Conservation (phyloP, 306 rosid species). For the Elaeagnus macrophylla region DNA sequence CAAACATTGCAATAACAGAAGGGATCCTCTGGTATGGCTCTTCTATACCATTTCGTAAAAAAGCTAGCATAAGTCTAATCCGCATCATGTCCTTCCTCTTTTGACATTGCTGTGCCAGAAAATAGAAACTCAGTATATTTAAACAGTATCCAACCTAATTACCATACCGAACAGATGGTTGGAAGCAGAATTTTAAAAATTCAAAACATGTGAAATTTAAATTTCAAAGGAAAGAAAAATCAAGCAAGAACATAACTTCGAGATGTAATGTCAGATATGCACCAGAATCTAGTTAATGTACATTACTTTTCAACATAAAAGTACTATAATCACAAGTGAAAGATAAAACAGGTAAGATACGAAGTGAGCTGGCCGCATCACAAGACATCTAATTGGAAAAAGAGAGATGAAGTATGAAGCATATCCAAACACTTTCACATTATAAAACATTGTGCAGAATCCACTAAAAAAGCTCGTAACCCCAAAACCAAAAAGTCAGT, state of each 20-base stretch:
- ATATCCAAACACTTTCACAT: too few species aligned
- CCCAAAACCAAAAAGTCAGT: too few species aligned
- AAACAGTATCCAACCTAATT: slow-evolving; percentile 21
- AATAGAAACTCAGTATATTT: not conserved
- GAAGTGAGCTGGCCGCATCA: not conserved
- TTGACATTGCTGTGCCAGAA: slow-evolving; percentile 55
- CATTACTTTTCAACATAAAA: not conserved
- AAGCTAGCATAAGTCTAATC: slow-evolving; percentile 58
- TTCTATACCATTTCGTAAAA: slow-evolving; percentile 68
- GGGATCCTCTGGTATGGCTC: slow-evolving; percentile 79
- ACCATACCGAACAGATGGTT: not conserved
- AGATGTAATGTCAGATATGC: slow-evolving; percentile 2
- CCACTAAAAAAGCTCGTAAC: too few species aligned
- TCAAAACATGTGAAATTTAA: slow-evolving; percentile 12
- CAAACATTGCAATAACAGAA: slow-evolving; percentile 63
- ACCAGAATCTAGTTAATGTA: not conserved
- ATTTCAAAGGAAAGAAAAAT: slow-evolving; percentile 6
- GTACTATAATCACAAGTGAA: not conserved
- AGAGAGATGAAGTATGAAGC: too few species aligned
- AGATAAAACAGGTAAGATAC: not conserved
- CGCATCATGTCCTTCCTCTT: slow-evolving; percentile 61
- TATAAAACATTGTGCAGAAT: too few species aligned
- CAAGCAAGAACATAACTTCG: slow-evolving; percentile 10
- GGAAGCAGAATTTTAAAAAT: not conserved
- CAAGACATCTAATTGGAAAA: not conserved